phyloP scores from a whole-genome alignment of 176 grass and related monocot genomes.

The Phyllostachys edulis region DNA sequence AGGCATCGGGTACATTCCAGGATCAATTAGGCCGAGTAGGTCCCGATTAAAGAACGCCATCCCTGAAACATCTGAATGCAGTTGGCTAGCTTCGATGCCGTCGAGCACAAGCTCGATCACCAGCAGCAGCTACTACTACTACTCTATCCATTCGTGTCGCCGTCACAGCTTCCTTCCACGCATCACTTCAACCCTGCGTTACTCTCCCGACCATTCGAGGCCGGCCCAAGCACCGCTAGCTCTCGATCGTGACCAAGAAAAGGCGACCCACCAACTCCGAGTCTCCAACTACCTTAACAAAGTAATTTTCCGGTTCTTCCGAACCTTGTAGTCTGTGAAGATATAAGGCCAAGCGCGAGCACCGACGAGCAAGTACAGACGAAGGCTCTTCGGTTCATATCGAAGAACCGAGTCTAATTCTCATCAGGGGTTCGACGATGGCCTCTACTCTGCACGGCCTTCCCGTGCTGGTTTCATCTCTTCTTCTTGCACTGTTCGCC shows the following conservation, averaged over 20 bases:
- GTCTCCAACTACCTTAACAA: slow-evolving; percentile 28
- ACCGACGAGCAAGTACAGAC: no score
- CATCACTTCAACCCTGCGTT: slow-evolving; percentile 36
- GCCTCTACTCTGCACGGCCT: no score
- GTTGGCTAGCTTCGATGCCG: neutral
- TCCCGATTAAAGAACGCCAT: neutral
- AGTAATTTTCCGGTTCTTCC: neutral
- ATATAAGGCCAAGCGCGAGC: no score
- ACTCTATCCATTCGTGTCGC: slow-evolving; percentile 15
- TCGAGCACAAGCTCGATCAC: neutral
- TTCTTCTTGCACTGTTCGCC: no score
- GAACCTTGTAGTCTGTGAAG: neutral
- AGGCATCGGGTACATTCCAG: neutral
- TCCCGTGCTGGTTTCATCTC: no score
- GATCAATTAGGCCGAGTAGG: neutral
- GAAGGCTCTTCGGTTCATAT: no score
- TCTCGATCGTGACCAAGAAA: neutral
- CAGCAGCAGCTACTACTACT: neutral
- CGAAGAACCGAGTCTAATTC: no score
- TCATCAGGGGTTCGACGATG: no score
- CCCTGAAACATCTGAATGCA: neutral
- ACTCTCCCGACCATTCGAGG: slow-evolving; percentile 18
- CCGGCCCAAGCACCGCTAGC: neutral
- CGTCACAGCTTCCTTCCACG: slow-evolving; percentile 56
- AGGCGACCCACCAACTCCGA: neutral